These are phyloP conservation scores for Silybum marianum DNA, from an alignment of 129 eudicot species.

Conservation along the genomic window DNA sequence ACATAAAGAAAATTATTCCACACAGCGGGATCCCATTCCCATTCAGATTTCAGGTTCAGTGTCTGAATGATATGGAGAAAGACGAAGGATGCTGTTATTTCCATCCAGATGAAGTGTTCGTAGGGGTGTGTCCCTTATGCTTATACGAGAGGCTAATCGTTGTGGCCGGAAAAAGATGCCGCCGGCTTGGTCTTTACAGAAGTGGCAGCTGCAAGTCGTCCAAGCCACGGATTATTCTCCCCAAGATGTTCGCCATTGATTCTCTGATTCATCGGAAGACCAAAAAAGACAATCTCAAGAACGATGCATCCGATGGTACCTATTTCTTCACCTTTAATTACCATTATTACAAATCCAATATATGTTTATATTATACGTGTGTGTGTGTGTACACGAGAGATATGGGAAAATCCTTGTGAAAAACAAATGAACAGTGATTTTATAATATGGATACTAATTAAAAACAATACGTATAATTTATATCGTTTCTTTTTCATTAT, in stretches of 20 bases:
- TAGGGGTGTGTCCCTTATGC: conserved; percentile 49
- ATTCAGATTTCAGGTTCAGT: neutral
- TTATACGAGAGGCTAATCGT: conserved; percentile 44
- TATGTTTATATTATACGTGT: too few relatives aligned
- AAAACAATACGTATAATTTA: neutral
- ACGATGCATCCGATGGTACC: conserved; percentile 33
- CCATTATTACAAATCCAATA: too few relatives aligned
- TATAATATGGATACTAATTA: neutral
- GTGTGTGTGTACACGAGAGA: too few relatives aligned
- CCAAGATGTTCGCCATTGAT: conserved; percentile 43
- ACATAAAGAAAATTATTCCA: conserved; percentile 3
- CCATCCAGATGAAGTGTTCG: conserved; percentile 48
- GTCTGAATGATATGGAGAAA: conserved; percentile 29
- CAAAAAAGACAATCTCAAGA: conserved; percentile 14
- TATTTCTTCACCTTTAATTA: neutral
- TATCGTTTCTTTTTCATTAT: neutral
- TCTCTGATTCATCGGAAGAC: conserved; percentile 35
- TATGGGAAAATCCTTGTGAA: neutral
- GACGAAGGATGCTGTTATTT: conserved; percentile 38
- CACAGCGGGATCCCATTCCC: neutral
- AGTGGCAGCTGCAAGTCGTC: conserved; percentile 24
- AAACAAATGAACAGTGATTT: neutral
- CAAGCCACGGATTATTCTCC: conserved; percentile 32
- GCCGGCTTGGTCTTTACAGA: conserved; percentile 23
- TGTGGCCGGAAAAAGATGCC: conserved; percentile 35